These are phyloP conservation scores for Hymenoscyphus repandus DNA, from an alignment of 2,329 filamentous ascomycete genomes.

Conservation along the genomic window DNA sequence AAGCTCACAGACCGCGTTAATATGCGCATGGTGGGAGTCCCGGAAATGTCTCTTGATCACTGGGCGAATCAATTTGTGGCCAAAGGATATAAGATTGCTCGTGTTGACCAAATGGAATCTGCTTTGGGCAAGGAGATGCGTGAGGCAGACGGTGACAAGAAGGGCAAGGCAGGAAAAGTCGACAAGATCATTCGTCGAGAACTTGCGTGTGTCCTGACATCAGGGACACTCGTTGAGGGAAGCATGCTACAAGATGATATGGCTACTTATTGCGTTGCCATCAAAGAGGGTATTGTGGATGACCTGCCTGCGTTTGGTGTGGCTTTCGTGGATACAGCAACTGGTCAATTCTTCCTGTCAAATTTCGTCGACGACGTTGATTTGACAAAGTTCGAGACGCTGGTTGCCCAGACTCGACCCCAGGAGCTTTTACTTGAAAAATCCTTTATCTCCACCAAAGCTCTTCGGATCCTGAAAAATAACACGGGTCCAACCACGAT, in stretches of 20 bases:
- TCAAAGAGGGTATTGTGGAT: slow-evolving; percentile 74
- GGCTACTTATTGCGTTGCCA: slow-evolving; percentile 91
- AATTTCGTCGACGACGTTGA: slow-evolving; percentile 89
- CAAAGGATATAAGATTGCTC: slow-evolving; percentile 94
- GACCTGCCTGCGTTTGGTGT: slow-evolving; percentile 82
- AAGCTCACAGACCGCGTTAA: slow-evolving; percentile 98
- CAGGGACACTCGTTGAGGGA: slow-evolving; percentile 88
- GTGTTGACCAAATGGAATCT: slow-evolving; percentile 95
- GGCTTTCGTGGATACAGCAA: slow-evolving; percentile 91
- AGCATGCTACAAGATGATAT: slow-evolving; percentile 98
- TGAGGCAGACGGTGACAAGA: slow-evolving; percentile 63
- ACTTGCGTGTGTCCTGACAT: slow-evolving; percentile 83
- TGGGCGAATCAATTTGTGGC: slow-evolving; percentile 99
- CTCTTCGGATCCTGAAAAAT: slow-evolving; percentile 89
- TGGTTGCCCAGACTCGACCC: slow-evolving; percentile 86
- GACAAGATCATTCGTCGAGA: slow-evolving; percentile 94
- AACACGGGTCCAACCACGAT: slow-evolving; percentile 89
- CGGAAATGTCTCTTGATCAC: slow-evolving; percentile 88
- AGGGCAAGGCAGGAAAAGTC: slow-evolving; percentile 48
- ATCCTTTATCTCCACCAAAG: slow-evolving; percentile 78
- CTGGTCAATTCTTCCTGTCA: slow-evolving; percentile 89
- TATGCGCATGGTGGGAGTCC: slow-evolving; percentile 99
- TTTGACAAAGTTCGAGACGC: slow-evolving; percentile 94
- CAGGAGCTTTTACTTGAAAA: slow-evolving; percentile 89
- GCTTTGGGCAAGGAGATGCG: slow-evolving; percentile 97